Percentiles rank a stretch among this genome's conserved stretches.
phyloP scores from a whole-genome alignment of 768 basidiomycete genomes.

The Rhodosporidiobolus odoratus region DNA sequence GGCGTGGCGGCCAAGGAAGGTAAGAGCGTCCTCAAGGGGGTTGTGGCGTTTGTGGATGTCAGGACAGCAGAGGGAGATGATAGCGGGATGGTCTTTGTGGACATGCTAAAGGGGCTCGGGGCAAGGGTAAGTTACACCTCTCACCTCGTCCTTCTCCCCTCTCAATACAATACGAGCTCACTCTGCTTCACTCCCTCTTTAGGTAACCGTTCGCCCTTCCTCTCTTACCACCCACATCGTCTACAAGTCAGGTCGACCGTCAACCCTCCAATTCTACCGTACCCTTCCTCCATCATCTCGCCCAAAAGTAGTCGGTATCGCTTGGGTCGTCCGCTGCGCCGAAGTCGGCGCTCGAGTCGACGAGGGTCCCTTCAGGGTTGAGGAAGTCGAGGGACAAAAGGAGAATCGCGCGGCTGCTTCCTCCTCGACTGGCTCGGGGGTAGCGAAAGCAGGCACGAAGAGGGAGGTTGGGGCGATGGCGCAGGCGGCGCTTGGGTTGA shows the following conservation, averaged over 20 bases:
- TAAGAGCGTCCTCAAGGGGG: slow-evolving; percentile 59
- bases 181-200: slow-evolving; percentile 52
- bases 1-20: background rate
- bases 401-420: slow-evolving; percentile 7
- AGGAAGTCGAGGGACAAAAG: slow-evolving; percentile 22
- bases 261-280: slow-evolving; percentile 69
- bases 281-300: background rate
- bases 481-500: slow-evolving; percentile 1
- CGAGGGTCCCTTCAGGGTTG: slow-evolving; percentile 50
- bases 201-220: slow-evolving; percentile 60
- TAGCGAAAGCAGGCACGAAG: background rate
- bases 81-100: slow-evolving; percentile 70
- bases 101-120: slow-evolving; percentile 73
- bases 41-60: slow-evolving; percentile 80
- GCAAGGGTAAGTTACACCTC: slow-evolving; percentile 59
- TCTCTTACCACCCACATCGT: slow-evolving; percentile 66
- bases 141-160: background rate
- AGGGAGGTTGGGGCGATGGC: slow-evolving; percentile 7
- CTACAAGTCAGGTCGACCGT: slow-evolving; percentile 72
- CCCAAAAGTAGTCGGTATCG: slow-evolving; percentile 72
- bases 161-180: background rate
- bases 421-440: no score
- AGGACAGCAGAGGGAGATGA: slow-evolving; percentile 68
- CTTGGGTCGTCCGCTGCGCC: slow-evolving; percentile 82
- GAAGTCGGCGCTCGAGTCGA: slow-evolving; percentile 63